Conservation (phyloP, 73 alveolate species). For the Paramecium sonneborni region DNA sequence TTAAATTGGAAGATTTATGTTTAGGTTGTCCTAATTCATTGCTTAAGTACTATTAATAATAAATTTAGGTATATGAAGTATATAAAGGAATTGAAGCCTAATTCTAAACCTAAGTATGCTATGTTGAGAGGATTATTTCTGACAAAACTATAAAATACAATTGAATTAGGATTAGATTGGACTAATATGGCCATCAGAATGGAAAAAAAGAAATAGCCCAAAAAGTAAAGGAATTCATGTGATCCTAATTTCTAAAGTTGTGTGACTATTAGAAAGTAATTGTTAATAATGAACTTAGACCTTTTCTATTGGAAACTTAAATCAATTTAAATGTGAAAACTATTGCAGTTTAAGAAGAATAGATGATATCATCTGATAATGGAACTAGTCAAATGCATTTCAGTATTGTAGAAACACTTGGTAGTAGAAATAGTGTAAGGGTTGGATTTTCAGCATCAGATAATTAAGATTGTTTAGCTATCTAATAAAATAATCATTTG, state of each 20-base stretch:
- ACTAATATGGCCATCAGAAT: neutral
- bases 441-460: neutral
- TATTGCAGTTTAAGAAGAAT: neutral
- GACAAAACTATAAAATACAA: neutral
- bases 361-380: neutral
- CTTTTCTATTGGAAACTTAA: neutral
- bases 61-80: conserved; percentile 15
- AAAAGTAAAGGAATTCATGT: neutral
- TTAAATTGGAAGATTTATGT: conserved; percentile 53
- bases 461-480: neutral
- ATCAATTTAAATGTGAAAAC: neutral
- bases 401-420: neutral
- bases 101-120: neutral
- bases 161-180: neutral
- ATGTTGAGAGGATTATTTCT: conserved; percentile 30
- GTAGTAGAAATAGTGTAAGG: neutral
- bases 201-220: neutral
- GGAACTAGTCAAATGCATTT: neutral
- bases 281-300: neutral
- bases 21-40: neutral
- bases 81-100: neutral
- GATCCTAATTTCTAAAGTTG: neutral
- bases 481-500: neutral
- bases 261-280: neutral
- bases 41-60: neutral